Percentiles rank a stretch among this genome's conserved stretches.
These are phyloP conservation scores for Euclidium syriacum DNA, from an alignment of 345 rosid genomes.

Conservation along the genomic window DNA sequence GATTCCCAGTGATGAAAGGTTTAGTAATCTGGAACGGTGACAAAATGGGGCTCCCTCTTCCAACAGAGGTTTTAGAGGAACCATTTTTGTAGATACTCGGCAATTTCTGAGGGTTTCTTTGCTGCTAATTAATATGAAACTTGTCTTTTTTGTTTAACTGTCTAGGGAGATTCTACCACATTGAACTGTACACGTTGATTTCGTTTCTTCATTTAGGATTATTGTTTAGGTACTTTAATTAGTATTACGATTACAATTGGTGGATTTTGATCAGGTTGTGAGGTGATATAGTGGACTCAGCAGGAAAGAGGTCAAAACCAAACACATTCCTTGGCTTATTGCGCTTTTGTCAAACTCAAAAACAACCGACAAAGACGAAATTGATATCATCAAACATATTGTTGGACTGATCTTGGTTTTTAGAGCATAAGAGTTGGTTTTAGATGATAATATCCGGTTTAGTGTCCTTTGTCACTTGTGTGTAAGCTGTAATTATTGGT, in stretches of 20 bases:
- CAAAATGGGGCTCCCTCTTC: constrained; percentile 33
- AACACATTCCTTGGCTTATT: background rate
- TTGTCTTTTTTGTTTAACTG: background rate
- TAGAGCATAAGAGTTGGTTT: background rate
- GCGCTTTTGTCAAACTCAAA: background rate
- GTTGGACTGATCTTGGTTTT: background rate
- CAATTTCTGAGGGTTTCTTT: constrained; percentile 28
- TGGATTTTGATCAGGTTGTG: background rate
- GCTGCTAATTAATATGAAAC: background rate
- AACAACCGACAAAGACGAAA: background rate
- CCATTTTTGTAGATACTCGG: constrained; percentile 34
- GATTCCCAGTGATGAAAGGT: constrained; percentile 32
- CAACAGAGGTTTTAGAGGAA: constrained; percentile 32
- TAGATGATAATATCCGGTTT: background rate
- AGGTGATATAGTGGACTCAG: background rate
- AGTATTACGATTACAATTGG: background rate
- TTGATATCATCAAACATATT: background rate
- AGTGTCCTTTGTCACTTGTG: background rate
- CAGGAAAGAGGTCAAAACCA: background rate
- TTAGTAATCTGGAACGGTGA: constrained; percentile 32
- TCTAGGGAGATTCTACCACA: background rate
- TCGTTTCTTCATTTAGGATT: background rate
- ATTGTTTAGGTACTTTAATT: background rate
- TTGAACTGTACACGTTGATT: background rate
- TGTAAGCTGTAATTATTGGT: background rate